phyloP scores from a whole-genome alignment of 164 flowering plant species.

The Nymphaea colorata region DNA sequence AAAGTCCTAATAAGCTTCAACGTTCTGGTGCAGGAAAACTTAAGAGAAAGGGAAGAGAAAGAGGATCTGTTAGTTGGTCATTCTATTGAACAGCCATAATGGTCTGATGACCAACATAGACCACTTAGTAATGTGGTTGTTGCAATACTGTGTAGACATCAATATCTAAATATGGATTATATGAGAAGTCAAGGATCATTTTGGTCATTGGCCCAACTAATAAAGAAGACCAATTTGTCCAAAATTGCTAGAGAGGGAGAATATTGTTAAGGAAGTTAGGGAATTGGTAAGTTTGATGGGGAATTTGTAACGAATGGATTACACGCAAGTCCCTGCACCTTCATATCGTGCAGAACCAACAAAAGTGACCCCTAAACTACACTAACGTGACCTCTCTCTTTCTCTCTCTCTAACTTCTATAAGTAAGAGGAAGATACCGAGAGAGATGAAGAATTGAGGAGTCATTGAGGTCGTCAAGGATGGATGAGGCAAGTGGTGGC shows the following conservation, averaged over 20 bases:
- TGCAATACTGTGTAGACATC: background rate
- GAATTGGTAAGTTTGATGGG: conserved; percentile 12
- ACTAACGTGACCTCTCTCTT: background rate
- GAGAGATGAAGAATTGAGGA: background rate
- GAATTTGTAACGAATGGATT: conserved; percentile 14
- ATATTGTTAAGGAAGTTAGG: conserved; percentile 24
- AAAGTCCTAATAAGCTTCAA: too few relatives aligned
- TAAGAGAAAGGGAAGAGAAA: background rate
- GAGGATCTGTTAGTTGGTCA: background rate
- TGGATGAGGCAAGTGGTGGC: background rate
- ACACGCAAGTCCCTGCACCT: conserved; percentile 16
- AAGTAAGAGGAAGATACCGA: background rate
- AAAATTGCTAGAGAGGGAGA: background rate
- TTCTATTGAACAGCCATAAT: background rate
- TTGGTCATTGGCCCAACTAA: background rate
- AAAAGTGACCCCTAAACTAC: conserved; percentile 76
- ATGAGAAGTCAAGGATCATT: background rate
- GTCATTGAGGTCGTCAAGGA: background rate
- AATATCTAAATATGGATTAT: background rate
- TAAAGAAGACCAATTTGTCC: background rate
- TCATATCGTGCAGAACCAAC: conserved; percentile 53
- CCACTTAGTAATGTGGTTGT: background rate
- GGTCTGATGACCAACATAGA: background rate
- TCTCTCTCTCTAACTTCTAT: background rate
- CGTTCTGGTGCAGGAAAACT: background rate